Evolutionary conservation across 2,329 filamentous ascomycete species (phyloP), one percentile per base, ranked within the genome.

Genomic region (Chaetomiaceae sp.): DNA sequence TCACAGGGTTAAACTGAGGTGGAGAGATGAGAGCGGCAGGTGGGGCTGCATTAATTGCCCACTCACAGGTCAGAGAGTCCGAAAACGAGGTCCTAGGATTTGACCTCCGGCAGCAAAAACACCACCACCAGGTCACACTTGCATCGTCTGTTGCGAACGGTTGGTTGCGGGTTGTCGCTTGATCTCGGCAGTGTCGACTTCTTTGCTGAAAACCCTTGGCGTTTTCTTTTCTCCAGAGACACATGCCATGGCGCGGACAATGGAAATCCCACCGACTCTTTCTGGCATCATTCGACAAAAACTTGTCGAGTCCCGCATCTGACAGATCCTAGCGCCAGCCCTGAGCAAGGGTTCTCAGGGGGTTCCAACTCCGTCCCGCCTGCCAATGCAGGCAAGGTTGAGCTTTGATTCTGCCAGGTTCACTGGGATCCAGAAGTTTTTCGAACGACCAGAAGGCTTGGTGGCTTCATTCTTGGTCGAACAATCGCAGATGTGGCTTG

Each of bases 81-180:
- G 50, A 53, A 53, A 53, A 53, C 50, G 45, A 53, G 35, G 17
- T 8, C 35, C 39, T 4, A 27, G 9, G n/a, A 16, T 37, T 16
- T 19, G 27, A 44, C 23, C 7, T 13, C n/a, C 30, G 13, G 23
- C 23, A 19, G 3, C 3, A 19, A 25, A 6, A 12, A 37, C 3
- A 20, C 5, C 31, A 17, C 31, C 5, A 46, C 12, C 21, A 6
- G 2, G 12, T 42, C 39, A 25, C 39, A 25, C 38, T 41, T 41
- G 20, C 38, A 21, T 25, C n/a, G 19, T 19, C n/a, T 37, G 6
- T 37, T 37, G 33, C n/a, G 6, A 16, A 27, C 25, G 6, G 6
- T 27, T 27, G 25, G 25, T 27, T 27, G 25, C 25, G 6, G 25
- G 6, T 27, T 27, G 6, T 27, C 25, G 6, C 10, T 27, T 6